These are phyloP conservation scores for Thielaviopsis musarum DNA, from an alignment of 2,329 filamentous ascomycete species.

Conservation along the genomic window DNA sequence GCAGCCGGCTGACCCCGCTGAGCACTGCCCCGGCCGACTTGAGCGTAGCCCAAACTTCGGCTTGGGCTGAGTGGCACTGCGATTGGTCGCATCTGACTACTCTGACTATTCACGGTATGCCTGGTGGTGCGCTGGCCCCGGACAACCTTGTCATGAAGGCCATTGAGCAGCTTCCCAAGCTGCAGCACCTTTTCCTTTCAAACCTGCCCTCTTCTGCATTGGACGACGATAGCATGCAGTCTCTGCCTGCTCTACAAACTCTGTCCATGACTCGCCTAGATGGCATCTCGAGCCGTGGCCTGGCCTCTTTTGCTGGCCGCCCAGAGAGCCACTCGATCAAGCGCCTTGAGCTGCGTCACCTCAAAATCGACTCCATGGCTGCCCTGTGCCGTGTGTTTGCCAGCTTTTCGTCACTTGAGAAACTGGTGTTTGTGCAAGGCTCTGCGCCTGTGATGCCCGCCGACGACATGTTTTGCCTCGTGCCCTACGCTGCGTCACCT, in stretches of 20 bases:
- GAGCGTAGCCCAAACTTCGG: constrained; percentile 23
- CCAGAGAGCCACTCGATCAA: constrained; percentile 28
- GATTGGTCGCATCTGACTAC: constrained; percentile 39
- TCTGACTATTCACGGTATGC: constrained; percentile 40
- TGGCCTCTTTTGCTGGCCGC: constrained; percentile 39
- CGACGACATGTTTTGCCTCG: constrained; percentile 40
- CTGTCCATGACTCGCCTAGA: constrained; percentile 38
- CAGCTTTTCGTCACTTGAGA: constrained; percentile 30
- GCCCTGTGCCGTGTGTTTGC: constrained; percentile 42
- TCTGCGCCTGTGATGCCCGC: constrained; percentile 37
- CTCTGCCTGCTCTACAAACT: constrained; percentile 36
- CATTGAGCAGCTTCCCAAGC: constrained; percentile 32
- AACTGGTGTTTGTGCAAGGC: constrained; percentile 38
- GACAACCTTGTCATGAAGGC: constrained; percentile 34
- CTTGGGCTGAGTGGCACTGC: constrained; percentile 34
- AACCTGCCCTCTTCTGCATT: constrained; percentile 39
- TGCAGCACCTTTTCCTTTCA: constrained; percentile 43
- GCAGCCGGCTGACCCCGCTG: constrained; percentile 7
- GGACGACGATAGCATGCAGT: constrained; percentile 36
- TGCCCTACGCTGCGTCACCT: constrained; percentile 43
- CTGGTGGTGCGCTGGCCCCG: constrained; percentile 36
- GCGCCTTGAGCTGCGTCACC: constrained; percentile 37
- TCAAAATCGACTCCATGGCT: constrained; percentile 38
- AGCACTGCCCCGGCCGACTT: constrained; percentile 15
- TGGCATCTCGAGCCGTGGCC: constrained; percentile 37